Evolutionary conservation across 148 eudicot genomes (phyloP), one percentile per base, ranked within the genome.

Genomic region (Spergularia bocconei): DNA sequence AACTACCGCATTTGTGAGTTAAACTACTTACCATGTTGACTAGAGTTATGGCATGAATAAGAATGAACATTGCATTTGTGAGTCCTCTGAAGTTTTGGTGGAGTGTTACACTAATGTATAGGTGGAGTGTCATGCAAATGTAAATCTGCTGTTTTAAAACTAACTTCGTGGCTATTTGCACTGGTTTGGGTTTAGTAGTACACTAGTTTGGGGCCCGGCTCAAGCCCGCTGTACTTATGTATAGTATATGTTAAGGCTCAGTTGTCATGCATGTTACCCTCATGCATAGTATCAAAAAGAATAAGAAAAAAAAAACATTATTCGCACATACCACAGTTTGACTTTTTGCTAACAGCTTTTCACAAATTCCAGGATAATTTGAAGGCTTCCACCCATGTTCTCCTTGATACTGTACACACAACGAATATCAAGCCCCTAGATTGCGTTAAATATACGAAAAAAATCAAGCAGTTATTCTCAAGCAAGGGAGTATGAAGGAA

Each of bases 311-410:
- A 20, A 17, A 23, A 0, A 53, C 38, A 38, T 68, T 21, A 38
- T 17, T 44, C 23, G 56, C 12, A 73, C 98, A 75, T 89, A 95
- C 98, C 93, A 95, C 84, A 79, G 96, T 95, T 84, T 95, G 98
- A 84, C 98, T 95, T 86, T 89, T 95, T 57, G 91, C 87, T 62
- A 95, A 85, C 76, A 95, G 82, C 85, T 90, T 95, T 80, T 95
- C 98, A 68, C 97, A 92, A 59, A 95, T 57, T 79, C 98, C 98
- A 51, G 93, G 89, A 84, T 92, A 95, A 71, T 90, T 95, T 78
- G 78, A 77, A 64, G 98, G 97, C 83, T 88, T 87, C 98, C 98
- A 95, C 62, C 98, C 97, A 63, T 91, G 79, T 78, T 88, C 92
- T 67, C 93, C 93, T 90, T 90, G 97, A 86, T 94, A 95, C 98